phyloP scores from a whole-genome alignment of 2,329 filamentous ascomycete species.

The Paecilomyces dactylethromorphus region DNA sequence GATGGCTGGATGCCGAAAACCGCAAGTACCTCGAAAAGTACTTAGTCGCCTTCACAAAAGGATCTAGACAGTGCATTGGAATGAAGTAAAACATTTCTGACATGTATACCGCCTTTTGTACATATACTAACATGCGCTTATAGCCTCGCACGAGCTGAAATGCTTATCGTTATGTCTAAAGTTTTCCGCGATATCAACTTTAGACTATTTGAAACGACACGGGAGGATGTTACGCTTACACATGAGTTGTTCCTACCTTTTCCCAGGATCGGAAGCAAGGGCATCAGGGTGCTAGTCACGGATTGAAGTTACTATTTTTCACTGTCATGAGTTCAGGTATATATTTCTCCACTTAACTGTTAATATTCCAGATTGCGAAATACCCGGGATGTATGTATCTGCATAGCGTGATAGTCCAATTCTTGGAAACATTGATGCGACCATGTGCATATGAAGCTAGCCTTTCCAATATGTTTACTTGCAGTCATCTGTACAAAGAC shows the following conservation, averaged over 20 bases:
- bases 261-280: conserved; percentile 2
- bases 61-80: conserved; percentile 12
- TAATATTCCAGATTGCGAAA: background rate
- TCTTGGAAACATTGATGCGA: too few species aligned
- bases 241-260: conserved; percentile 7
- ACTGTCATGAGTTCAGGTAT: background rate
- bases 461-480: too few species aligned
- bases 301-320: background rate
- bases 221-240: conserved; percentile 3
- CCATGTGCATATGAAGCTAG: too few species aligned
- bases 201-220: conserved; percentile 3
- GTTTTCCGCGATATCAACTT: conserved; percentile 4
- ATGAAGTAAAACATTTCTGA: conserved; percentile 9
- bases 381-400: background rate
- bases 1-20: conserved; percentile 11
- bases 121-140: background rate
- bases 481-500: too few species aligned
- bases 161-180: conserved; percentile 3
- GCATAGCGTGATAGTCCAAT: too few species aligned
- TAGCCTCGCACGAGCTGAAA: conserved; percentile 9
- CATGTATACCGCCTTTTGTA: background rate
- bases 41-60: conserved; percentile 13
- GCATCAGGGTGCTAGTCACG: conserved; percentile 2
- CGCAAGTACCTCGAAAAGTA: conserved; percentile 11
- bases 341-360: background rate